Conservation (phyloP, 2,329 filamentous ascomycete genomes). For the Dactylellina cionopaga region DNA sequence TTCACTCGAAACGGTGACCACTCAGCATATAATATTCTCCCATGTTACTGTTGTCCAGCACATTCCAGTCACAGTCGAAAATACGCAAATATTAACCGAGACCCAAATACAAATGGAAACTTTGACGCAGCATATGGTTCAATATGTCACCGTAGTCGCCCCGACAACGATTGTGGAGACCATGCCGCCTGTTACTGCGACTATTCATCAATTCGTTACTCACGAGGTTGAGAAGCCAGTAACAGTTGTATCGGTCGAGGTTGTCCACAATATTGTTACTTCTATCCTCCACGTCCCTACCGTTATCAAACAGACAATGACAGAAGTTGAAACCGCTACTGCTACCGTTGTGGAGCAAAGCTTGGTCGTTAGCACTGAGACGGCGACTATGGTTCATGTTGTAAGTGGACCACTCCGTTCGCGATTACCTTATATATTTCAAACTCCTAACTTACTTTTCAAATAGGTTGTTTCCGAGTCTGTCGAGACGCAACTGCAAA, state of each 20-base stretch:
- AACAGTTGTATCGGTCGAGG: conserved; percentile 35
- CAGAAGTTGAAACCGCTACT: conserved; percentile 27
- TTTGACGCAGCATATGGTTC: conserved; percentile 27
- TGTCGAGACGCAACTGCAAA: conserved; percentile 16
- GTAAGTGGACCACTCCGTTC: no score
- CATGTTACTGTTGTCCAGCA: conserved; percentile 39
- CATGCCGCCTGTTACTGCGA: conserved; percentile 23
- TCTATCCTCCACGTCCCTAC: conserved; percentile 25
- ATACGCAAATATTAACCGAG: conserved; percentile 20
- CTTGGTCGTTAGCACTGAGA: neutral
- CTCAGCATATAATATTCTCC: conserved; percentile 31
- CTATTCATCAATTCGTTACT: conserved; percentile 37
- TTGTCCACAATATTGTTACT: conserved; percentile 31
- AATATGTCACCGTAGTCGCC: conserved; percentile 21
- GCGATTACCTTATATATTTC: no score
- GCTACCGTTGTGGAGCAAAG: neutral
- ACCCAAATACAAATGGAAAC: conserved; percentile 21
- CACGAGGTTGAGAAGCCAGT: conserved; percentile 35
- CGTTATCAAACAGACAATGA: conserved; percentile 34
- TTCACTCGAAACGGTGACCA: conserved; percentile 3
- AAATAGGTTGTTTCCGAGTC: conserved; percentile 26
- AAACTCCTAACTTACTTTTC: neutral
- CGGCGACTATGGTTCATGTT: conserved; percentile 36
- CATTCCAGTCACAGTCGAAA: conserved; percentile 11
- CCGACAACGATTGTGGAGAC: conserved; percentile 39